Conservation (phyloP, 164 flowering plant species). For the Macadamia integrifolia region DNA sequence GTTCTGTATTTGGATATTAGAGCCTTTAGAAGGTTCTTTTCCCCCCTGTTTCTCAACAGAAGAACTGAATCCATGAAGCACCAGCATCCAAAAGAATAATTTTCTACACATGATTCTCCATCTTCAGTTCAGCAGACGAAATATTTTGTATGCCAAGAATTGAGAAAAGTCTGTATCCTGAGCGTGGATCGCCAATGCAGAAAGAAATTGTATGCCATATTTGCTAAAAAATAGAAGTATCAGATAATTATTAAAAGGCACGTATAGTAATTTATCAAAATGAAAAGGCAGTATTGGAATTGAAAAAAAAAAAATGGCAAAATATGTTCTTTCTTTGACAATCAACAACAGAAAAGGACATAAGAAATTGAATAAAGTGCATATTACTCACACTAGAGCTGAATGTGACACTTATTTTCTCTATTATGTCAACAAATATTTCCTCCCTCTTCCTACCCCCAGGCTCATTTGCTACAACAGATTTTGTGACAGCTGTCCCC, state of each 20-base stretch:
- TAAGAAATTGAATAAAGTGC: background rate
- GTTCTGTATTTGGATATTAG: background rate
- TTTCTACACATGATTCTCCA: too few species aligned
- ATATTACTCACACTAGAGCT: slow-evolving; percentile 81
- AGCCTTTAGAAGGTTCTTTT: background rate
- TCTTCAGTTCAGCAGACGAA: too few species aligned
- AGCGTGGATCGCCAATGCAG: background rate
- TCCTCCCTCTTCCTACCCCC: slow-evolving; percentile 92
- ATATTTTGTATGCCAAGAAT: background rate
- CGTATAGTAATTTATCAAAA: background rate
- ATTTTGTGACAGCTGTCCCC: slow-evolving; percentile 92
- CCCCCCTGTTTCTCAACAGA: background rate
- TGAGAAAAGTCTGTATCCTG: background rate
- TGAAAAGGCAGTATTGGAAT: background rate
- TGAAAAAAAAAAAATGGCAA: background rate
- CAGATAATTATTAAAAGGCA: background rate
- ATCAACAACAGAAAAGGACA: background rate
- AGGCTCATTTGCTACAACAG: slow-evolving; percentile 91
- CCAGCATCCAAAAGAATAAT: background rate
- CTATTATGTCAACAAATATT: slow-evolving; percentile 91
- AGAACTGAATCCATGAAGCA: background rate
- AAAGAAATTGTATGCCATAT: background rate
- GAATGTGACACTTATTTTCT: slow-evolving; percentile 89
- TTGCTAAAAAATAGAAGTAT: background rate
- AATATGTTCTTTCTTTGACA: too few species aligned